Base-by-base conservation (phyloP, 1,284 basidiomycete genomes). In the Xanthoconium separans region DNA sequence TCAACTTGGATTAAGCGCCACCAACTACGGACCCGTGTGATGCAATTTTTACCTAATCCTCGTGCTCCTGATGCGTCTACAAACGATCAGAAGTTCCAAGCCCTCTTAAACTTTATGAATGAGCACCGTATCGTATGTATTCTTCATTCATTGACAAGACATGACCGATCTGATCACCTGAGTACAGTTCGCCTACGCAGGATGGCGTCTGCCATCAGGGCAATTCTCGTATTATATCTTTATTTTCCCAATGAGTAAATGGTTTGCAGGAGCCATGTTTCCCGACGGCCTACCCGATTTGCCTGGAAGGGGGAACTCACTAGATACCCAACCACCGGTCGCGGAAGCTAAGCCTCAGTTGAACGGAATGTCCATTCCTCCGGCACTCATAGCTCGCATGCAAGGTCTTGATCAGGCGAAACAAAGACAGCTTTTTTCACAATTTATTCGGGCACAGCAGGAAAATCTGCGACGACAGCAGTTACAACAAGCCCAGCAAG, bases 251-350 rank as follows among this genome's bases (percentile, higher is more conserved):
- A 51, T 75, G 18, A 40, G 31, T 12, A 58, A 57, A 10, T 57
- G 63, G 20, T 68, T 86, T 15, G 71, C 68, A 4, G 84, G 78
- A 10, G 79, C 78, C 0, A 76, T 79, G 50, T 89, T 87, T 63
- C 78, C 80, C 1, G 77, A 73, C 0, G 83, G 83, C 3, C 71
- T 89, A 27, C 83, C 86, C 2, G 83, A 85, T 51, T 57, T 77
- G 18, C 78, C 50, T 62, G 67, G 61, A 33, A 54, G 27, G 24
- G 65, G 61, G 31, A 64, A 65, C 20, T 4, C 31, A 24, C 46
- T 59, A 22, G 58, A 58, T 11, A 9, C 27, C 11, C 42, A 46
- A 31, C 56, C 58, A 8, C 24, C 39, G 5, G 18, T 27, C 1
- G 65, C 58, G 16, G 79, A 11, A 72, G 46, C 34, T 8, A 61